Evolutionary conservation across 148 eudicot genomes (phyloP), one percentile per base, ranked within the genome.

Genomic region (Cornus florida): DNA sequence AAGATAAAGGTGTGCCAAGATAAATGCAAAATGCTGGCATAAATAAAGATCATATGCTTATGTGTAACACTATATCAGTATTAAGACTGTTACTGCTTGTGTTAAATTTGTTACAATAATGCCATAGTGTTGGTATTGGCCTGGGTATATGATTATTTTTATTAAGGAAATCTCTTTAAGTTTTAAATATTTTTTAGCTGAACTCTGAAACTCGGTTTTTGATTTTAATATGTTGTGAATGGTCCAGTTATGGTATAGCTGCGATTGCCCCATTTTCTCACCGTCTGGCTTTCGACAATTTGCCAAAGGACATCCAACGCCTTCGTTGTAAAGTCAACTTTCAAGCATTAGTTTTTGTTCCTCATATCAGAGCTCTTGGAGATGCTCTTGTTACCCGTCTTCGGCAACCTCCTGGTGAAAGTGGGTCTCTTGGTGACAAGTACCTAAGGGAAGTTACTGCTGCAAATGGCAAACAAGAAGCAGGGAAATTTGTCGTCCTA

Each of bases 191-290:
- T 17, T 20, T 48, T 24, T 9, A 39, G 13, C 4, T 78, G 11
- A 38, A 23, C 23, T 56, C 53, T 46, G 5, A 31, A 32, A 14
- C n/a, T 62, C 23, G 6, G 13, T 7, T 69, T 73, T 32, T 22
- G 17, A 59, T 56, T 24, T 43, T 80, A n/a, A 35, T 19, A 19
- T 48, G 24, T 73, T 75, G 68, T 69, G 65, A 28, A 20, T 83
- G 74, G 23, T 82, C 17, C 91, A 93, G 98, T 78, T 96, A 93
- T 72, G 99, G 99, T 65, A 88, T 96, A 73, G 97, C 99, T 78
- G 98, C 99, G 67, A 91, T 96, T 64, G 90, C 99, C 68, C 99
- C 99, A 64, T 96, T 96, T 87, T 93, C 99, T 46, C 99, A 96
- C 70, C 98, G 98, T 33, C 84, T 96, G 70, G 92, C 97, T 75